These are phyloP conservation scores for Kuraishia capsulata DNA, from an alignment of 805 yeast genomes.

Conservation along the genomic window DNA sequence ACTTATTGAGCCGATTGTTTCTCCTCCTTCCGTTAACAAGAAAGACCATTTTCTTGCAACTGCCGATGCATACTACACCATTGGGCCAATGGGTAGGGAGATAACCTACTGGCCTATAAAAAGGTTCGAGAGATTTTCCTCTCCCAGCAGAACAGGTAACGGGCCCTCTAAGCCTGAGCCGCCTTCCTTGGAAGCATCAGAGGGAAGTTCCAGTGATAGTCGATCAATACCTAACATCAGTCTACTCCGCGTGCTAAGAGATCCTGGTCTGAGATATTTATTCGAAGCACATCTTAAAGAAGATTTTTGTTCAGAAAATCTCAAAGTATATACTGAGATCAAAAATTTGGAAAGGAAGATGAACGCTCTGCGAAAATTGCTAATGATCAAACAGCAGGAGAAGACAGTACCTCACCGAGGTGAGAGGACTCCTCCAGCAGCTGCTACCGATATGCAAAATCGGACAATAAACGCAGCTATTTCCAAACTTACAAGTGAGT, in stretches of 20 bases:
- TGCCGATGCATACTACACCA: constrained; percentile 31
- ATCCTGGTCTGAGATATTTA: constrained; percentile 67
- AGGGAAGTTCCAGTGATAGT: background rate
- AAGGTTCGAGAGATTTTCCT: constrained; percentile 1
- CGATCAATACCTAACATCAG: constrained; percentile 4
- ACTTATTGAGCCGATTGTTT: constrained; percentile 35
- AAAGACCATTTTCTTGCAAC: constrained; percentile 20
- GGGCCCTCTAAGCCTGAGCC: too few relatives aligned
- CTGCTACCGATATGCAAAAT: background rate
- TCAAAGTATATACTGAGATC: constrained; percentile 61
- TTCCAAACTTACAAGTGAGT: constrained; percentile 36
- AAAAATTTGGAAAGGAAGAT: constrained; percentile 40
- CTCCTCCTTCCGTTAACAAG: constrained; percentile 24
- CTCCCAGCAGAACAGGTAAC: too few relatives aligned
- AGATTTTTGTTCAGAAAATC: constrained; percentile 65
- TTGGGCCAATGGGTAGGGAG: constrained; percentile 32
- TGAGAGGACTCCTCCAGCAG: too few relatives aligned
- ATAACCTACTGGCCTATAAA: background rate
- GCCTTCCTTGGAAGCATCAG: too few relatives aligned
- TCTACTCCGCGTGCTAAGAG: constrained; percentile 41
- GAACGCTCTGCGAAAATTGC: constrained; percentile 30
- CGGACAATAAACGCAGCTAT: constrained; percentile 28
- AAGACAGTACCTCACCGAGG: constrained; percentile 6
- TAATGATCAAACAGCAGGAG: constrained; percentile 17
- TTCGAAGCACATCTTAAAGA: constrained; percentile 58